Percentiles rank a stretch among this genome's conserved stretches.
Evolutionary conservation across 2,329 filamentous ascomycete genomes (phyloP).

Genomic region (Cladosporium colombiae): DNA sequence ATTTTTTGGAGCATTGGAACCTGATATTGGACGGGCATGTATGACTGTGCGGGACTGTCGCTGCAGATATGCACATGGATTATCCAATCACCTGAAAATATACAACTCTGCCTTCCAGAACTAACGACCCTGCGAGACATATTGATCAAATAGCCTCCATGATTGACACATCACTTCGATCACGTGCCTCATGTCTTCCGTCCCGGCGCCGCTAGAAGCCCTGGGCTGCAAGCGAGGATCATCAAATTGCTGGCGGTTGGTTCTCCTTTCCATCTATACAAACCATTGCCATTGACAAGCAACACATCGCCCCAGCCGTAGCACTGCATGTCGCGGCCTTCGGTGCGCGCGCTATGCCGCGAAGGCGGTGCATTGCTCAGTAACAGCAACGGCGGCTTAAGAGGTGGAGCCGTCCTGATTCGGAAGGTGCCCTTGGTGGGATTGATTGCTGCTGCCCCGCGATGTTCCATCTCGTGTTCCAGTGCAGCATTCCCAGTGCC

Average conservation of each 20-base stretch:
- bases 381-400: neutral
- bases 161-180: neutral
- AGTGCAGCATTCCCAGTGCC: neutral
- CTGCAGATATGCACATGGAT: conserved; percentile 3
- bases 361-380: neutral
- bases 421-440: conserved; percentile 6
- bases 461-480: neutral
- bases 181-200: conserved; percentile 1
- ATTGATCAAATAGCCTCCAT: neutral
- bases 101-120: too few relatives aligned
- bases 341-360: neutral
- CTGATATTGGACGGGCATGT: neutral
- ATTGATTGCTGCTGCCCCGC: conserved; percentile 8
- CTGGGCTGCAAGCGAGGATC: neutral
- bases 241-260: neutral
- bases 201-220: conserved; percentile 3
- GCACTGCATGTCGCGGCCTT: conserved; percentile 6
- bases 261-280: neutral
- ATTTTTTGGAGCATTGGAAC: neutral
- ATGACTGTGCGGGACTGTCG: neutral
- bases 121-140: neutral
- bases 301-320: neutral
- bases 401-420: neutral
- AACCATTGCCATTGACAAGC: neutral
- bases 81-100: neutral